These are phyloP conservation scores for Zizania palustris DNA, from an alignment of 202 grass and related monocot genomes.

Conservation along the genomic window DNA sequence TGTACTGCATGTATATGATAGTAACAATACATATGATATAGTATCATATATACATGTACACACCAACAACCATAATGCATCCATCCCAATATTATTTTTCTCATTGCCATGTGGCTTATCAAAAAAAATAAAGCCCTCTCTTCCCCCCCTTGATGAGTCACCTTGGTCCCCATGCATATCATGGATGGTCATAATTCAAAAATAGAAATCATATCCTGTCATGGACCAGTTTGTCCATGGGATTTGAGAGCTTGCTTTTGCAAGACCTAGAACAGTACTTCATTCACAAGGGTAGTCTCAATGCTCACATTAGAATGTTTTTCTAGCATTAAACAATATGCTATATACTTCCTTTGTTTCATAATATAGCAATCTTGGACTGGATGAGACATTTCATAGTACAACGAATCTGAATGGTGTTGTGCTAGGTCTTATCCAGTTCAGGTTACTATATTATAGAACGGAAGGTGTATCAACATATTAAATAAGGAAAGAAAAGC, in stretches of 20 bases:
- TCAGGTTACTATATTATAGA: too few species aligned
- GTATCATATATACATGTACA: conserved; percentile 20
- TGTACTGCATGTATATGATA: conserved; percentile 3
- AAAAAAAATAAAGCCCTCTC: background rate
- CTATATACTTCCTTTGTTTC: too few species aligned
- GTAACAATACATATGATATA: background rate
- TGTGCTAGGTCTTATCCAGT: too few species aligned
- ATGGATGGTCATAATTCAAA: conserved; percentile 51
- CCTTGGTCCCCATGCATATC: conserved; percentile 40
- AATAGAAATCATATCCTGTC: conserved; percentile 43
- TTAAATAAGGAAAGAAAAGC: too few species aligned
- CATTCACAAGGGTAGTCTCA: too few species aligned
- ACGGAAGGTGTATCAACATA: too few species aligned
- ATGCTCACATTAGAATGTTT: too few species aligned
- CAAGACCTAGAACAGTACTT: background rate
- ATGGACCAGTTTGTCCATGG: conserved; percentile 37
- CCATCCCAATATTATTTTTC: too few species aligned
- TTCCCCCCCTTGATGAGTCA: conserved; percentile 31
- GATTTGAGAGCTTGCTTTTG: conserved; percentile 18
- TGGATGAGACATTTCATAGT: too few species aligned
- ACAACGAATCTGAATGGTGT: too few species aligned
- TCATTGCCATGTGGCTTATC: background rate
- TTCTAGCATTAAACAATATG: too few species aligned
- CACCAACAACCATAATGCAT: conserved; percentile 16
- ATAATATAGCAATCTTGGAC: too few species aligned